Evolutionary conservation across 345 rosid genomes (phyloP).

Genomic region (Salix exigua): DNA sequence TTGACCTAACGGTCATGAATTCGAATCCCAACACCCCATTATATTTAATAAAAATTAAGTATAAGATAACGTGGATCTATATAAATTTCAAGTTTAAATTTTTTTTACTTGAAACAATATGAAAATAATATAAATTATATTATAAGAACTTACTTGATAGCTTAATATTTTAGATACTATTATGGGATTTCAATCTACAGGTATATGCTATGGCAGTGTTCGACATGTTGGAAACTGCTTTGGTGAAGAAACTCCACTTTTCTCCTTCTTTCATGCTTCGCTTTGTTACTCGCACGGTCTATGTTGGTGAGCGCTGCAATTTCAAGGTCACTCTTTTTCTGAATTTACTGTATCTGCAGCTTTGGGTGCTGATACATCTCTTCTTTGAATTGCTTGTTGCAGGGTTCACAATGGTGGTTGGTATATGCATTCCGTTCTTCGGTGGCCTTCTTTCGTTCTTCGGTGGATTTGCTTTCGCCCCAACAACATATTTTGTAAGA

Average conservation of each 20-base stretch:
- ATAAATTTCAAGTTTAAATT: rapidly evolving
- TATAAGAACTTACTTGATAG: too few relatives aligned
- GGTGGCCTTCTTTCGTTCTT: conserved; percentile 77
- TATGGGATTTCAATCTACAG: conserved; percentile 13
- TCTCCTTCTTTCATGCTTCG: conserved; percentile 51
- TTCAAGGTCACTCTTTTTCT: not conserved
- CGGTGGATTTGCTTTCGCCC: conserved; percentile 88
- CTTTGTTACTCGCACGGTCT: conserved; percentile 50
- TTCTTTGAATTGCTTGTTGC: conserved; percentile 2
- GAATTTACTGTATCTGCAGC: not conserved
- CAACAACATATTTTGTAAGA: conserved; percentile 70
- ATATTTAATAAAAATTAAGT: too few relatives aligned
- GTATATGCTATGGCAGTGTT: conserved; percentile 78
- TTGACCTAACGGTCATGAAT: too few relatives aligned
- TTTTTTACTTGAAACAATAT: rapidly evolving
- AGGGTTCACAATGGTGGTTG: conserved; percentile 74
- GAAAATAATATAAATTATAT: too few relatives aligned
- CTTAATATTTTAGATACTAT: too few relatives aligned
- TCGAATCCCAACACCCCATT: too few relatives aligned
- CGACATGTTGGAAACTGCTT: conserved; percentile 69
- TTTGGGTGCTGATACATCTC: not conserved
- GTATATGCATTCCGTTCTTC: conserved; percentile 66
- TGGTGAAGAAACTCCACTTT: conserved; percentile 53
- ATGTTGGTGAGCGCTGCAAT: conserved; percentile 52
- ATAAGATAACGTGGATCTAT: too few relatives aligned